phyloP scores from a whole-genome alignment of 1,284 basidiomycete genomes.

The Fistulinella cinereoalba region DNA sequence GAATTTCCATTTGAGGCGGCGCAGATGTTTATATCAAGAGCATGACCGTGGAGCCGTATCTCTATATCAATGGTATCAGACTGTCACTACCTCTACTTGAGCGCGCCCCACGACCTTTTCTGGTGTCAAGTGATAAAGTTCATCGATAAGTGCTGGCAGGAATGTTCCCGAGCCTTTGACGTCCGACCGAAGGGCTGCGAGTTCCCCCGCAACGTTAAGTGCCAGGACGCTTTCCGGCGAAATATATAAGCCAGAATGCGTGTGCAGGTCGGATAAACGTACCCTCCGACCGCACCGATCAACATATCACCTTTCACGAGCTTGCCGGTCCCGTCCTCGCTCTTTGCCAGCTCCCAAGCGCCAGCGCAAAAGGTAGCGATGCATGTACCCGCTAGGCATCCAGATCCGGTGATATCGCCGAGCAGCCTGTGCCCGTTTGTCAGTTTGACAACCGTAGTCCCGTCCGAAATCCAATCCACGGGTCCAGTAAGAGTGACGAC shows the following conservation, averaged over 20 bases:
- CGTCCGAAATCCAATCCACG: slow-evolving; percentile 87
- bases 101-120: slow-evolving; percentile 50
- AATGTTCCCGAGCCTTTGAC: slow-evolving; percentile 88
- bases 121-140: slow-evolving; percentile 63
- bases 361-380: slow-evolving; percentile 79
- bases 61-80: slow-evolving; percentile 5
- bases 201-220: slow-evolving; percentile 81
- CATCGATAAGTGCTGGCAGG: slow-evolving; percentile 83
- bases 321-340: slow-evolving; percentile 32
- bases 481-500: slow-evolving; percentile 83
- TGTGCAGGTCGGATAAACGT: slow-evolving; percentile 20
- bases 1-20: neutral
- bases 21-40: neutral
- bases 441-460: slow-evolving; percentile 62
- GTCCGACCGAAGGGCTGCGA: slow-evolving; percentile 65
- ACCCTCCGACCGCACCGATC: slow-evolving; percentile 75
- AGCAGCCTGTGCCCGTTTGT: slow-evolving; percentile 79
- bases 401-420: slow-evolving; percentile 84
- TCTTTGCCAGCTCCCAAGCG: slow-evolving; percentile 41
- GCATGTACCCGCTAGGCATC: slow-evolving; percentile 83
- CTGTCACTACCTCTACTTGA: slow-evolving; percentile 43
- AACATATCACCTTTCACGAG: slow-evolving; percentile 74
- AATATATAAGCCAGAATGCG: slow-evolving; percentile 9
- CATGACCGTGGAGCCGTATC: slow-evolving; percentile 9
- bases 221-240: slow-evolving; percentile 71